Evolutionary conservation across 2,329 filamentous ascomycete species (phyloP).

Genomic region (Aspergillus transmontanensis): DNA sequence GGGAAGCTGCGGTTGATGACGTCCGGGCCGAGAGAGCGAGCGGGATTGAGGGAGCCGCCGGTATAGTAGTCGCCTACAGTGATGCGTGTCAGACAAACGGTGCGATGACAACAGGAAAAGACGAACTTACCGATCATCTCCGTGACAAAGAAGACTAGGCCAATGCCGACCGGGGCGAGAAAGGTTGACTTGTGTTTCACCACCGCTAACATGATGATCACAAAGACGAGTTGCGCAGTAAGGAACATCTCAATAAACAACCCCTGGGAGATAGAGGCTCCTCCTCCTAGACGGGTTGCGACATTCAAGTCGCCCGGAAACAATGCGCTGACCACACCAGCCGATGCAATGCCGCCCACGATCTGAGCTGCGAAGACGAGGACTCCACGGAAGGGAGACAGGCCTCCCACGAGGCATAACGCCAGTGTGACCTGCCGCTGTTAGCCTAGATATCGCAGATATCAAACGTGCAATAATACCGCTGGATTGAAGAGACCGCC

Average conservation of each 20-base stretch:
- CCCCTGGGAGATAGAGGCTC: conserved; percentile 58
- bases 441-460: neutral
- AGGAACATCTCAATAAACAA: conserved; percentile 70
- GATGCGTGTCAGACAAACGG: neutral
- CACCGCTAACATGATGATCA: conserved; percentile 69
- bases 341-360: conserved; percentile 60
- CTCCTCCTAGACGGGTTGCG: conserved; percentile 57
- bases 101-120: too few species aligned
- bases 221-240: conserved; percentile 64
- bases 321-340: conserved; percentile 59
- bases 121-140: conserved; percentile 49
- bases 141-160: conserved; percentile 67
- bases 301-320: conserved; percentile 62
- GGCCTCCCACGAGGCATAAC: conserved; percentile 60
- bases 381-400: conserved; percentile 55
- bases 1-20: conserved; percentile 50
- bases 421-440: conserved; percentile 56
- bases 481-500: conserved; percentile 56
- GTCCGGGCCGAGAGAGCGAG: conserved; percentile 51
- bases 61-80: conserved; percentile 50
- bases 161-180: conserved; percentile 72
- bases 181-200: conserved; percentile 75
- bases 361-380: conserved; percentile 61
- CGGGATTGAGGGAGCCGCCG: conserved; percentile 52
- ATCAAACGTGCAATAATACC: conserved; percentile 30